Conservation (phyloP, 331 rosid species). For the Arachis monticola region DNA sequence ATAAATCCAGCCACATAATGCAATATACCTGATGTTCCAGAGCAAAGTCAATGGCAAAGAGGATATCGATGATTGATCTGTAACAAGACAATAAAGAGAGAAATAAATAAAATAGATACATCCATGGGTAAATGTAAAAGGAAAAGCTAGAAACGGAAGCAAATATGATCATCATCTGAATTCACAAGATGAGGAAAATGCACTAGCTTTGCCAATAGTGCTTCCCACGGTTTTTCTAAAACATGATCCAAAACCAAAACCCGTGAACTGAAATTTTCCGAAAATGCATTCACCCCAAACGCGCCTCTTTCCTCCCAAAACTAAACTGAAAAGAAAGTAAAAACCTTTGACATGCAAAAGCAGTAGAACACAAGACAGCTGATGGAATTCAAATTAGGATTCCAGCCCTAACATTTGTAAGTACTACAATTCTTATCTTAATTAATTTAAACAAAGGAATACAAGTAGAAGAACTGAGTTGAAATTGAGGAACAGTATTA, state of each 20-base stretch:
- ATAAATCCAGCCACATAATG: neutral
- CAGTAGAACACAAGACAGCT: slow-evolving; percentile 10
- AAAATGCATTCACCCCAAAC: slow-evolving; percentile 4
- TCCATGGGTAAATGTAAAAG: slow-evolving; percentile 1
- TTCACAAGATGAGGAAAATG: neutral
- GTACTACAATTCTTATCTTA: neutral
- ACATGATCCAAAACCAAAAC: slow-evolving; percentile 1
- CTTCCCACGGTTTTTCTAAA: neutral
- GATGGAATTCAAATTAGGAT: slow-evolving; percentile 30
- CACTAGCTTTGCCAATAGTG: neutral
- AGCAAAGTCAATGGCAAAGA: slow-evolving; percentile 18
- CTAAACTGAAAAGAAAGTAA: neutral
- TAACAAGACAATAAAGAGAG: neutral
- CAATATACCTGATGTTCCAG: neutral
- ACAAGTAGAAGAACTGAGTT: slow-evolving; percentile 30
- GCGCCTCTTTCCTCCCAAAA: neutral
- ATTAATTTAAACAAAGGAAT: neutral
- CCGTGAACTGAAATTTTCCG: slow-evolving; percentile 12
- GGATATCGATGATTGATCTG: slow-evolving; percentile 3
- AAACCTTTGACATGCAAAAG: slow-evolving; percentile 11
- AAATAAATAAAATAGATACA: neutral
- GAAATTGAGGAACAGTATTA: slow-evolving; percentile 37
- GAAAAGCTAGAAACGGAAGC: neutral
- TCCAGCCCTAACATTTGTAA: slow-evolving; percentile 42
- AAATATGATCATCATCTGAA: slow-evolving; percentile 10